phyloP scores from a whole-genome alignment of 441 rosid species.

The Adansonia rubrostipa region DNA sequence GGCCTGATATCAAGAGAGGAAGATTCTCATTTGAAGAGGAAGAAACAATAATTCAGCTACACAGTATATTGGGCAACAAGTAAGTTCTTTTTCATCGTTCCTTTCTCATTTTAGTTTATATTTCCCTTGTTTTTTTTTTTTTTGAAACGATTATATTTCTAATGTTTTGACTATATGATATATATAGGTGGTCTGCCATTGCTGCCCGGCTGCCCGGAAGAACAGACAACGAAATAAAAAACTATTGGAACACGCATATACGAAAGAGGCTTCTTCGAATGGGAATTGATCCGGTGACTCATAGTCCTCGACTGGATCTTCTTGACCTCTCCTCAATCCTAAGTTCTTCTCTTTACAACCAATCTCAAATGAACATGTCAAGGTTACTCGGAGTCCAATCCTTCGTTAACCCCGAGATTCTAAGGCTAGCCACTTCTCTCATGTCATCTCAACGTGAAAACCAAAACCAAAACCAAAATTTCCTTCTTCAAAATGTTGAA shows the following conservation, averaged over 20 bases:
- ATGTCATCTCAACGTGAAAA: constrained; percentile 49
- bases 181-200: constrained; percentile 91
- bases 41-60: constrained; percentile 63
- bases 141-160: neutral
- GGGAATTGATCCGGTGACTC: constrained; percentile 96
- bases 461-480: constrained; percentile 37
- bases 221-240: constrained; percentile 94
- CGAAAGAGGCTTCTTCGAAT: constrained; percentile 74
- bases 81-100: constrained; percentile 25
- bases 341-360: constrained; percentile 51
- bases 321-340: constrained; percentile 73
- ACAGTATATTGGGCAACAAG: constrained; percentile 67
- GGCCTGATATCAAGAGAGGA: constrained; percentile 75
- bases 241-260: constrained; percentile 94
- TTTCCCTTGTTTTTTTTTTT: neutral
- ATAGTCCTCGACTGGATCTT: constrained; percentile 80
- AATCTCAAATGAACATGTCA: constrained; percentile 51
- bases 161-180: neutral
- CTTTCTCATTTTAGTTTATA: neutral
- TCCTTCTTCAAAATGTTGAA: constrained; percentile 40
- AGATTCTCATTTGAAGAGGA: constrained; percentile 67
- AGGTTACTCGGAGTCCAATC: constrained; percentile 53
- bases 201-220: constrained; percentile 90
- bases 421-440: constrained; percentile 57
- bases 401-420: constrained; percentile 57